A percentile compares a stretch with the other conserved stretches of the same genome.
These are phyloP conservation scores for Domatiomyces catenatus DNA, from an alignment of 2,329 filamentous ascomycete species.

Conservation along the genomic window DNA sequence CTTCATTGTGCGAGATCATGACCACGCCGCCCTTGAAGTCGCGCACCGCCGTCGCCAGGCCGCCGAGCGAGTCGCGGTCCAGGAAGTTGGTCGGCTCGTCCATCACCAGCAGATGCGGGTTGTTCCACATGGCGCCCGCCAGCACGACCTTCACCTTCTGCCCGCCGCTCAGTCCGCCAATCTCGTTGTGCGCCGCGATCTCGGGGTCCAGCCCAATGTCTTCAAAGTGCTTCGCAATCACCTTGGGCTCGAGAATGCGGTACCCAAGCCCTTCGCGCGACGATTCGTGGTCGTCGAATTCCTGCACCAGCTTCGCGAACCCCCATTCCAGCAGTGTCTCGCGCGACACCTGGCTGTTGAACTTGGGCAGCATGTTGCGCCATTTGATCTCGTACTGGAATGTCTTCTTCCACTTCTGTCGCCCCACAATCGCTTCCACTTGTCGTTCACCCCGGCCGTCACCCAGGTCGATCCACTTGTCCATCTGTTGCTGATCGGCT, in stretches of 20 bases:
- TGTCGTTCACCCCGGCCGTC: slow-evolving; percentile 65
- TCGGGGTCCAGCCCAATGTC: slow-evolving; percentile 92
- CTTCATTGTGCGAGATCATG: slow-evolving; percentile 99
- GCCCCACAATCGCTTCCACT: slow-evolving; percentile 80
- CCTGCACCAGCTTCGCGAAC: slow-evolving; percentile 86
- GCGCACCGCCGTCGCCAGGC: slow-evolving; percentile 90
- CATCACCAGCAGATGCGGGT: slow-evolving; percentile 89
- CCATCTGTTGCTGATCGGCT: slow-evolving; percentile 78
- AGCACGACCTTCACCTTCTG: slow-evolving; percentile 99
- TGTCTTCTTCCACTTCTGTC: slow-evolving; percentile 97
- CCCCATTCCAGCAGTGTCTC: slow-evolving; percentile 77
- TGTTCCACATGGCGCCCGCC: slow-evolving; percentile 95
- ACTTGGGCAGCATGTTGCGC: slow-evolving; percentile 73
- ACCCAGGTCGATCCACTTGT: slow-evolving; percentile 68
- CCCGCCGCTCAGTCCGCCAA: slow-evolving; percentile 84
- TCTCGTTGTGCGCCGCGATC: slow-evolving; percentile 98
- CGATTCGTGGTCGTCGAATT: slow-evolving; percentile 97
- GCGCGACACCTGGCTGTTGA: slow-evolving; percentile 82
- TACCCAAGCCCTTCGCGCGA: slow-evolving; percentile 97
- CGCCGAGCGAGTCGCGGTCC: slow-evolving; percentile 91
- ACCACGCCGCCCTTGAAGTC: slow-evolving; percentile 98
- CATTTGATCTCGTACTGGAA: slow-evolving; percentile 47
- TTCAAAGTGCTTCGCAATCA: slow-evolving; percentile 96
- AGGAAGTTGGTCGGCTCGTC: slow-evolving; percentile 99
- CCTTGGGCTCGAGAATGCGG: slow-evolving; percentile 77